Percentiles rank a stretch among this genome's conserved stretches.
These are phyloP conservation scores for Tolypocladium capitatum DNA, from an alignment of 2,329 filamentous ascomycete genomes.

Conservation along the genomic window DNA sequence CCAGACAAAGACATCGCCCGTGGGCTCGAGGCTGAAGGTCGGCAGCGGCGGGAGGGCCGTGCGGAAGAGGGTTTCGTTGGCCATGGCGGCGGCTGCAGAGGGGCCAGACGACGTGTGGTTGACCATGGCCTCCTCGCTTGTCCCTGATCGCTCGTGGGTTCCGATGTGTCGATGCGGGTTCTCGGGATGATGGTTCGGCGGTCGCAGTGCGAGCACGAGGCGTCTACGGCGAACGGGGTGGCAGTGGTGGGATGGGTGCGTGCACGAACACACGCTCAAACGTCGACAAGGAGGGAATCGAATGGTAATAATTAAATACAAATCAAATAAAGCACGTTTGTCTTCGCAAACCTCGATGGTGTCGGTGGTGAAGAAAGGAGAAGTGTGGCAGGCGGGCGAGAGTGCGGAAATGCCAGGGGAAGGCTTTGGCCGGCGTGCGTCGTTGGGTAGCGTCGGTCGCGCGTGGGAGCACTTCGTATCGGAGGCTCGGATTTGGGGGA, in stretches of 20 bases:
- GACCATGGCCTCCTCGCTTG: slow-evolving; percentile 18
- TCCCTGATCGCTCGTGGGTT: not conserved
- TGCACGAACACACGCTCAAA: not conserved
- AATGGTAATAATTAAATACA: not conserved
- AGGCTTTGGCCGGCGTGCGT: not conserved
- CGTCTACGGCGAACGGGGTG: not conserved
- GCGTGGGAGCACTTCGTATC: slow-evolving; percentile 6
- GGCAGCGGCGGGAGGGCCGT: slow-evolving; percentile 65
- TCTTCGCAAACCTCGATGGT: not conserved
- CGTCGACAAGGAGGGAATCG: not conserved
- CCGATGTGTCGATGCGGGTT: not conserved
- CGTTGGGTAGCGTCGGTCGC: not conserved
- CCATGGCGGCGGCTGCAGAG: slow-evolving; percentile 24
- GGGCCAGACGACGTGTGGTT: slow-evolving; percentile 19
- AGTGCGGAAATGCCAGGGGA: not conserved
- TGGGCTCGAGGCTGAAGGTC: slow-evolving; percentile 58
- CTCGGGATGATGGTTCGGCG: not conserved
- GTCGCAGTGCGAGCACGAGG: not conserved
- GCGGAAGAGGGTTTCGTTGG: slow-evolving; percentile 44
- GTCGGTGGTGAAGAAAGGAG: not conserved
- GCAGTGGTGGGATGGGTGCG: not conserved
- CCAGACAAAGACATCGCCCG: slow-evolving; percentile 60
- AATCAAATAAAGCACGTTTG: too few species aligned
- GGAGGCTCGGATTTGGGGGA: slow-evolving; percentile 5
- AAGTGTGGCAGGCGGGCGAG: too few species aligned